Evolutionary conservation across 495 filamentous ascomycete species (phyloP), one percentile per base, ranked within the genome.

Genomic region (Penicillium simplicissimum): DNA sequence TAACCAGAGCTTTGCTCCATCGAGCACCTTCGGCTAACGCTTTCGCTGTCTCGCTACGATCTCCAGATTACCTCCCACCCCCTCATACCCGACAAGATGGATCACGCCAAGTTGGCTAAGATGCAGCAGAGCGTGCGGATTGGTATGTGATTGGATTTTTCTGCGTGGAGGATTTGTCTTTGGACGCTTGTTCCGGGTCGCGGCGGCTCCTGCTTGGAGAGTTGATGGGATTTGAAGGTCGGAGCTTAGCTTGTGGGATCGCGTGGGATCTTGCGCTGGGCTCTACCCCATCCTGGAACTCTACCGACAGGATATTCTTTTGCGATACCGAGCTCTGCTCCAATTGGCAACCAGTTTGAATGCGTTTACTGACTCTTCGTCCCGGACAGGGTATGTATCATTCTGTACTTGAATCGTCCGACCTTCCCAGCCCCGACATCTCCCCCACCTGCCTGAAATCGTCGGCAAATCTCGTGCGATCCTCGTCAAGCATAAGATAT

Each of bases 81-180:
- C 62, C 64, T 61, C 69, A 71, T 56, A 55, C 66, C 62, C 70
- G 67, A 70, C 74, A 81, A 61, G 57, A 84, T 84, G 82, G 82
- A 84, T 81, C 78, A 82, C 61, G 81, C 79, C 71, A 84, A 84
- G 80, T 74, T 84, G 70, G 81, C 81, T 70, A 79, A 72, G 65
- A 79, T 84, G 78, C 81, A 83, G 77, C 74, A 76, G 71, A 82
- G 77, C 65, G 82, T 81, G 68, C 81, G 81, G 70, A 84, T 81
- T 75, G 82, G 82, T 84, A 77, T 67, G 82, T 77, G 34, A 47
- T 9, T 62, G 47, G 47, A 60, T 54, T 60, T 63, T 45, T 45
- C 5, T 42, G 2, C 14, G 8, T 42, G n/a, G 40, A 14, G 8
- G 19, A 17, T 17, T 17, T 4, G 11, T 45, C 1, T 9, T 7